Evolutionary conservation across 2,329 filamentous ascomycete species (phyloP), one percentile per base, ranked within the genome.

Genomic region (Arthroderma sp.): DNA sequence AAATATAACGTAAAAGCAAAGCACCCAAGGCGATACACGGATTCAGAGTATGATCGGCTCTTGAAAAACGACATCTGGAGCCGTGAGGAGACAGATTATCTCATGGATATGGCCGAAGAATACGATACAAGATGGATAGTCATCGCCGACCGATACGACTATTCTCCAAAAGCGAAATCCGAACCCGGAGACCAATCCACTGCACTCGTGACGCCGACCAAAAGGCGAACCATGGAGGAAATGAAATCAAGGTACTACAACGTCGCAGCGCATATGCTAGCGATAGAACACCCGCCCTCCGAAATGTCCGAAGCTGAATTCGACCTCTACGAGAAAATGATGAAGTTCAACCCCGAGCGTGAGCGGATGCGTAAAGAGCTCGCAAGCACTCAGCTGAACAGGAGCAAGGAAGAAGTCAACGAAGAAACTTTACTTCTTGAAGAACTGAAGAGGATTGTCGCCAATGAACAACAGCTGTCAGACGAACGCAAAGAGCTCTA

Each of bases 141-240:
- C 10, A 85, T 98, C 48, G 85, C 82, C 71, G 91, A 98, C 62
- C 83, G 89, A 47, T 98, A 95, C 66, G 85, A 94, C 44, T 94
- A 59, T 46, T 59, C 64, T 48, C 55, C 59, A 1, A 57, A 54
- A 11, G 55, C 61, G 42, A 48, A 52, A 7, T 55, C 59, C 38
- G 48, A 54, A 31, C 61, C 53, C 27, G 61, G 48, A 6, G 47
- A 36, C 9, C 42, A 49, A 36, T 45, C 64, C 47, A 77, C 70
- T 42, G 75, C 74, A 2, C 64, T 81, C 29, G 67, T 79, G 30
- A 63, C 72, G 1, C 53, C 63, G 1, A 57, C 59, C 15, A 63
- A 61, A 47, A 70, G 71, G 46, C 78, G 91, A 36, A 80, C 78
- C 1, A 79, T 95, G 71, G 91, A 98, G 61, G 86, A 94, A 49